These are phyloP conservation scores for Beauveria asiatica DNA, from an alignment of 2,329 filamentous ascomycete species.

Conservation along the genomic window DNA sequence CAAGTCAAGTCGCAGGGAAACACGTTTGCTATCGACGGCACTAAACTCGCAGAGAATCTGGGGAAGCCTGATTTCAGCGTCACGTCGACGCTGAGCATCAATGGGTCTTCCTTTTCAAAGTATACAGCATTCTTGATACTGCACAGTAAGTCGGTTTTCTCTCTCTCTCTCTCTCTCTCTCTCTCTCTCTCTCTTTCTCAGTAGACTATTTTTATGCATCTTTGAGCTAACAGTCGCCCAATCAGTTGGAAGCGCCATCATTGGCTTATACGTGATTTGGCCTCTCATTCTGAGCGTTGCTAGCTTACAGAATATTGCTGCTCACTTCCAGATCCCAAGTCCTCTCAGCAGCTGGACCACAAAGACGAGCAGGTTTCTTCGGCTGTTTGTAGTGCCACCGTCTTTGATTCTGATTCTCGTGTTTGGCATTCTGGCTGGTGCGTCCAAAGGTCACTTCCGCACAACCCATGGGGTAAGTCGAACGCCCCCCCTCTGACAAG, in stretches of 20 bases:
- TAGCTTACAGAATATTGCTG: conserved; percentile 19
- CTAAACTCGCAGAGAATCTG: conserved; percentile 15
- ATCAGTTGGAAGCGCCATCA: conserved; percentile 14
- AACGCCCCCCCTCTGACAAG: not conserved
- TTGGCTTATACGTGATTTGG: conserved; percentile 19
- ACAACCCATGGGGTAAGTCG: conserved; percentile 22
- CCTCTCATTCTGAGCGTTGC: conserved; percentile 22
- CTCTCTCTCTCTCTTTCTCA: too few species aligned
- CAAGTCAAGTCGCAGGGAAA: conserved; percentile 20
- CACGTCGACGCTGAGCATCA: not conserved
- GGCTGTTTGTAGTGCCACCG: conserved; percentile 20
- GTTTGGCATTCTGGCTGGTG: conserved; percentile 19
- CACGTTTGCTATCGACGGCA: conserved; percentile 20
- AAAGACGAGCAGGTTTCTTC: conserved; percentile 19
- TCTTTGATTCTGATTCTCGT: conserved; percentile 18
- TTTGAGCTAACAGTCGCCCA: not conserved
- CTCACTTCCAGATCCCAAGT: conserved; percentile 16
- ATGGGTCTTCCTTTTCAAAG: not conserved
- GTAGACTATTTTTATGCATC: not conserved
- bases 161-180: not conserved
- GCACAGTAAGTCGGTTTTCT: not conserved
- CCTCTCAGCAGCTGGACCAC: conserved; percentile 17
- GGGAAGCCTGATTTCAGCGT: conserved; percentile 10
- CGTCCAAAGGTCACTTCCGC: conserved; percentile 19
- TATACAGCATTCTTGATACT: not conserved